Percentiles rank a stretch among this genome's conserved stretches.
These are phyloP conservation scores for Aspergillus calidoustus DNA, from an alignment of 2,329 filamentous ascomycete genomes.

Conservation along the genomic window DNA sequence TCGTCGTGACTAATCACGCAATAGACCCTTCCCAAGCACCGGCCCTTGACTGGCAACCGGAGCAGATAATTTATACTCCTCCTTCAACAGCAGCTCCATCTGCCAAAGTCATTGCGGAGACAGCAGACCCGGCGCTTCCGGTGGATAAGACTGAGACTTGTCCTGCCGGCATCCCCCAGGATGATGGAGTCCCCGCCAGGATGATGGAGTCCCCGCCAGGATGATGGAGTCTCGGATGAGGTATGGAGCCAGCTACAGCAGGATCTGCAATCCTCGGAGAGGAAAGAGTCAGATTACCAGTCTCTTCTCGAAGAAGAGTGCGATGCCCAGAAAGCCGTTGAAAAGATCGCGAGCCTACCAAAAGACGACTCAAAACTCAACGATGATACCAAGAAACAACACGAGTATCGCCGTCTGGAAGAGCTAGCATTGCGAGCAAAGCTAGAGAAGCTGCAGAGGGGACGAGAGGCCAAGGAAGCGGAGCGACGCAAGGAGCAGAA, in stretches of 20 bases:
- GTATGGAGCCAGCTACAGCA: conserved; percentile 30
- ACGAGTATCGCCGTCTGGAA: conserved; percentile 10
- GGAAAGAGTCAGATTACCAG: neutral
- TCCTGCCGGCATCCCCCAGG: conserved; percentile 16
- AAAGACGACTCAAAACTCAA: neutral
- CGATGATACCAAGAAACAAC: conserved; percentile 3
- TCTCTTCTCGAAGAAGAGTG: conserved; percentile 14
- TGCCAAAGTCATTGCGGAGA: neutral
- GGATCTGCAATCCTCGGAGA: conserved; percentile 17
- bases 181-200: conserved; percentile 30
- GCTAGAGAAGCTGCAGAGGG: conserved; percentile 42
- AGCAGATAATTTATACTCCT: neutral
- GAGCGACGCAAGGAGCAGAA: conserved; percentile 45
- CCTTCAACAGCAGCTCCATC: neutral
- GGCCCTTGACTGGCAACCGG: neutral
- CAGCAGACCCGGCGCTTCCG: neutral
- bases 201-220: too few species aligned
- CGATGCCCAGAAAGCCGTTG: conserved; percentile 14
- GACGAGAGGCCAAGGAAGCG: conserved; percentile 41
- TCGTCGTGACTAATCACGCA: neutral
- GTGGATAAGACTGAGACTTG: neutral
- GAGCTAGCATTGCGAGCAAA: conserved; percentile 35
- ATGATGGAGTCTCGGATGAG: conserved; percentile 30
- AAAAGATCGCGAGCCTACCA: conserved; percentile 34
- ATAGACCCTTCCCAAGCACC: neutral